phyloP scores from a whole-genome alignment of 2,329 filamentous ascomycete genomes.

The Hypomyces rosellus region DNA sequence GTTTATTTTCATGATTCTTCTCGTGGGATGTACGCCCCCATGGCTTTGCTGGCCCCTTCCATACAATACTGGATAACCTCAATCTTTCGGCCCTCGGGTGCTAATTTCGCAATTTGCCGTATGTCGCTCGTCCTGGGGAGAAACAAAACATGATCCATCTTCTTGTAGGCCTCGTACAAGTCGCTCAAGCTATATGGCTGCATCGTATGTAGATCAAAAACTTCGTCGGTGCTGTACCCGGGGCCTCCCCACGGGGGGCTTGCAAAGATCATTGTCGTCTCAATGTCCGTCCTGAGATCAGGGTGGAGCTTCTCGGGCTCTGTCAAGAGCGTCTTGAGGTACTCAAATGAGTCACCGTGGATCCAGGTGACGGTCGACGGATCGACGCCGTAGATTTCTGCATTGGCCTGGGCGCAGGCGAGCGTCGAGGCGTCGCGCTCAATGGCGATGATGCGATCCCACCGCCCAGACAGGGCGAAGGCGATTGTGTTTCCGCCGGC shows the following conservation, averaged over 20 bases:
- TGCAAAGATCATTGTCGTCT: conserved; percentile 45
- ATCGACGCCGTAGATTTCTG: conserved; percentile 72
- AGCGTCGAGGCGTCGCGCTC: conserved; percentile 77
- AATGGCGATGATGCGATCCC: conserved; percentile 79
- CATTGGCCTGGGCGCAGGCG: conserved; percentile 88
- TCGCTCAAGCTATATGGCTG: conserved; percentile 69
- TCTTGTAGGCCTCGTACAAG: conserved; percentile 56
- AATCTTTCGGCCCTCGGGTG: conserved; percentile 48
- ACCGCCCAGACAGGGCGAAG: conserved; percentile 76
- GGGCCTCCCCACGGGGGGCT: conserved; percentile 57
- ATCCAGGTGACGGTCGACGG: conserved; percentile 74
- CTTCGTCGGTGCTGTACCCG: conserved; percentile 49
- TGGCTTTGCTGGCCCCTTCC: conserved; percentile 78
- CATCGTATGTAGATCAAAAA: conserved; percentile 85
- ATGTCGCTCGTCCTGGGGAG: conserved; percentile 81
- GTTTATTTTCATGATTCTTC: background rate
- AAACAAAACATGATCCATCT: conserved; percentile 64
- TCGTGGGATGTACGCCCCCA: conserved; percentile 55
- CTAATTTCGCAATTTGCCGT: conserved; percentile 63
- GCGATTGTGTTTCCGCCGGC: conserved; percentile 92
- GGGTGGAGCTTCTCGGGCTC: conserved; percentile 31
- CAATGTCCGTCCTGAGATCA: conserved; percentile 34
- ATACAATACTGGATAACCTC: conserved; percentile 88
- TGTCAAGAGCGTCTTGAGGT: conserved; percentile 44
- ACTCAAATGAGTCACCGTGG: conserved; percentile 77